A percentile compares a stretch with the other conserved stretches of the same genome.
phyloP scores from a whole-genome alignment of 2,329 filamentous ascomycete species.

The Mycogone perniciosa region DNA sequence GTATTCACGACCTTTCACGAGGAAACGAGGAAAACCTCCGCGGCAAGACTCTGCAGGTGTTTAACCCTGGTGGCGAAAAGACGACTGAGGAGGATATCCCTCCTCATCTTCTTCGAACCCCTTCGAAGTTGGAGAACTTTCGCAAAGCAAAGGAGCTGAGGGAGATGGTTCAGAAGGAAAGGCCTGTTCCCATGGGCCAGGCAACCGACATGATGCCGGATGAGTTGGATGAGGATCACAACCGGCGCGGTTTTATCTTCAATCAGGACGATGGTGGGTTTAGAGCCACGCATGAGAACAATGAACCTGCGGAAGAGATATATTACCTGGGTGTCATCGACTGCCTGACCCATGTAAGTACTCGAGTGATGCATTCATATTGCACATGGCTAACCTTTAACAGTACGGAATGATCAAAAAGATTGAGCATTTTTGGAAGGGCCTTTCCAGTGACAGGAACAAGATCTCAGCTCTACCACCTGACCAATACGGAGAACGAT shows the following conservation, averaged over 20 bases:
- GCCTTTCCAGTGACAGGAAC: conserved; percentile 71
- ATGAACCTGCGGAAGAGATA: conserved; percentile 78
- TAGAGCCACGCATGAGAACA: conserved; percentile 85
- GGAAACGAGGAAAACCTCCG: conserved; percentile 94
- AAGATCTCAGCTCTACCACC: conserved; percentile 92
- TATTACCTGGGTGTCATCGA: conserved; percentile 99
- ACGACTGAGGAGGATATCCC: conserved; percentile 52
- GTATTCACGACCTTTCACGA: conserved; percentile 82
- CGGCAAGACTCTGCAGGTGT: conserved; percentile 84
- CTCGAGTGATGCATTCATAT: not conserved
- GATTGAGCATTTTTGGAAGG: conserved; percentile 95
- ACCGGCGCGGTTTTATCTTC: conserved; percentile 69
- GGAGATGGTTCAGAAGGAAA: conserved; percentile 86
- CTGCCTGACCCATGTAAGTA: conserved; percentile 87
- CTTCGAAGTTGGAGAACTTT: conserved; percentile 86
- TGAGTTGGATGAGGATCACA: conserved; percentile 69
- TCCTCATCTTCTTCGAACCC: conserved; percentile 72
- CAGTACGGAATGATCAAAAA: conserved; percentile 94
- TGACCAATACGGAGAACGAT: conserved; percentile 85
- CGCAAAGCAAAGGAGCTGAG: conserved; percentile 86
- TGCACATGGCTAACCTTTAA: conserved; percentile 17
- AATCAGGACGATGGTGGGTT: conserved; percentile 93
- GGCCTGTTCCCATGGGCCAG: conserved; percentile 87
- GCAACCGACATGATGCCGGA: conserved; percentile 82
- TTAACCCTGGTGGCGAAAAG: conserved; percentile 75